Evolutionary conservation across 495 filamentous ascomycete genomes (phyloP).

Genomic region (Xylaria intraflava): DNA sequence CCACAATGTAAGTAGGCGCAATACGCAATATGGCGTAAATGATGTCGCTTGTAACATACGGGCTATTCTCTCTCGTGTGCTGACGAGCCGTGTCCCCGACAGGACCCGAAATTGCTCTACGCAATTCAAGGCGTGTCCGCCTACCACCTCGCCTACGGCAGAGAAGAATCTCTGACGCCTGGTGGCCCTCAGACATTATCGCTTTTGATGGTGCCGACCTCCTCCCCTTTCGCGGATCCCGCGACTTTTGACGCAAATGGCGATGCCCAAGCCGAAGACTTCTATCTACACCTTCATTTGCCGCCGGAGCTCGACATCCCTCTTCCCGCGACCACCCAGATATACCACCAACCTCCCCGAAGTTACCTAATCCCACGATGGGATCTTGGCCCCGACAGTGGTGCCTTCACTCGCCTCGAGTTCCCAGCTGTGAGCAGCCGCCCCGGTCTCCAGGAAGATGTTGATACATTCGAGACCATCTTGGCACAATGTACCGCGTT

Average conservation of each 20-base stretch:
- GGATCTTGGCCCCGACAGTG: constrained; percentile 80
- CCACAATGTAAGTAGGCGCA: constrained; percentile 40
- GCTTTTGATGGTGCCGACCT: constrained; percentile 87
- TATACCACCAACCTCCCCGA: constrained; percentile 83
- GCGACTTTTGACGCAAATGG: constrained; percentile 48
- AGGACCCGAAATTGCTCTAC: constrained; percentile 77
- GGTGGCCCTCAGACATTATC: constrained; percentile 85
- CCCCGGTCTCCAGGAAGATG: constrained; percentile 76
- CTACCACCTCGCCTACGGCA: constrained; percentile 82
- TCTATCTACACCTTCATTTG: constrained; percentile 88
- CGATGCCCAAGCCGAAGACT: constrained; percentile 72
- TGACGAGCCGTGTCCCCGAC: constrained; percentile 1
- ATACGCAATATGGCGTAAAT: background rate
- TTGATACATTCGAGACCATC: constrained; percentile 95
- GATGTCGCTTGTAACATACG: background rate
- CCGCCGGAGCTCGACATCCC: constrained; percentile 91
- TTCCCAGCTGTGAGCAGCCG: constrained; percentile 67
- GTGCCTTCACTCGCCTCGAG: constrained; percentile 85
- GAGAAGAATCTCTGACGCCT: constrained; percentile 72
- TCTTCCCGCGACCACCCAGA: constrained; percentile 85
- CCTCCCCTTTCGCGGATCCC: constrained; percentile 60
- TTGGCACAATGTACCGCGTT: constrained; percentile 93
- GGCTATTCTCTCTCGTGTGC: background rate
- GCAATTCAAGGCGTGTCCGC: constrained; percentile 77
- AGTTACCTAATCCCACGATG: constrained; percentile 90